A percentile compares a stretch with the other conserved stretches of the same genome.
phyloP scores from a whole-genome alignment of 192 early-diverging fungal genomes.

The Diversispora epigaea region DNA sequence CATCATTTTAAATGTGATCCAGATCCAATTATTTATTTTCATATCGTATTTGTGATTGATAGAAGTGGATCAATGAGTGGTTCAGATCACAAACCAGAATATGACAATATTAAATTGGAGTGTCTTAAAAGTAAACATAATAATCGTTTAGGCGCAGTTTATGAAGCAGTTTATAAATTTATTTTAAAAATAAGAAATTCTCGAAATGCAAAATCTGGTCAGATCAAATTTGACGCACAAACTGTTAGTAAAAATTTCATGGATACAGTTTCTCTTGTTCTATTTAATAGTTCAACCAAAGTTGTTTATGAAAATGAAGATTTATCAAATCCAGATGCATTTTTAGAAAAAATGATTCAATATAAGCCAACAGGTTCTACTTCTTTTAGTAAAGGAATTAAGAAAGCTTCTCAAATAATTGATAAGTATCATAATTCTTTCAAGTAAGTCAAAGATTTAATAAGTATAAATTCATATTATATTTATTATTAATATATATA shows the following conservation, averaged over 20 bases:
- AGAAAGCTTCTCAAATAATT: constrained; percentile 15
- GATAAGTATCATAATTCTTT: neutral
- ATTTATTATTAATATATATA: neutral
- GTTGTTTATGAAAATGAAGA: constrained; percentile 23
- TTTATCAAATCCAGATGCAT: neutral
- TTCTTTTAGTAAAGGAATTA: constrained; percentile 1
- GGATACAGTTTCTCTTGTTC: constrained; percentile 27
- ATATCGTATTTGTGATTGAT: constrained; percentile 34
- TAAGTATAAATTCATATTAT: neutral
- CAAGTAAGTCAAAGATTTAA: neutral
- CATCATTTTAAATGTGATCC: constrained; percentile 32
- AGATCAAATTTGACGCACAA: constrained; percentile 3
- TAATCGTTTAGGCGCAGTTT: constrained; percentile 32
- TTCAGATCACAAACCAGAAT: neutral
- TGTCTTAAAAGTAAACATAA: neutral
- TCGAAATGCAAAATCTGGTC: neutral
- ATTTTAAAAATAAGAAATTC: neutral
- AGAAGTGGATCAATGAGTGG: constrained; percentile 16
- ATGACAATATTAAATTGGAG: neutral
- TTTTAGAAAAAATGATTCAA: constrained; percentile 17
- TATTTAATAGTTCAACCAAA: constrained; percentile 1
- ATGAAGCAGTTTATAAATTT: neutral
- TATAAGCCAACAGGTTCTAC: constrained; percentile 12
- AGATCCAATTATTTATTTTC: neutral
- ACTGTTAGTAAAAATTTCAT: neutral